Evolutionary conservation across 2,329 filamentous ascomycete species (phyloP).

Genomic region (Cytospora mali): DNA sequence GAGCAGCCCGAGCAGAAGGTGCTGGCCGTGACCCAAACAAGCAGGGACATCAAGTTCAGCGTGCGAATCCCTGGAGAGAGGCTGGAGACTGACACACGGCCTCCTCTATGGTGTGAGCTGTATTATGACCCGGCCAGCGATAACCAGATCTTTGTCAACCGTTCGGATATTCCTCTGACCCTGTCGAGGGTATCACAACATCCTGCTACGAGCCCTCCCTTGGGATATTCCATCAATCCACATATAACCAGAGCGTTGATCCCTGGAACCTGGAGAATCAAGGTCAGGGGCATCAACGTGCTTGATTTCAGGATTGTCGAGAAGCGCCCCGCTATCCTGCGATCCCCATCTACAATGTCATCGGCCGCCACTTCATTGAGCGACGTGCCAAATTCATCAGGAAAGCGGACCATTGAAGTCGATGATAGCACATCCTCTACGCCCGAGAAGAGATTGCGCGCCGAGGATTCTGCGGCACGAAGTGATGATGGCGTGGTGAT

Average conservation of each 20-base stretch:
- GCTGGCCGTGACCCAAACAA: slow-evolving; percentile 62
- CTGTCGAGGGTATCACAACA: slow-evolving; percentile 50
- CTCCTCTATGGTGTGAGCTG: slow-evolving; percentile 60
- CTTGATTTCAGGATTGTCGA: slow-evolving; percentile 62
- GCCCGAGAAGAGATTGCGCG: slow-evolving; percentile 48
- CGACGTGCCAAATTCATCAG: slow-evolving; percentile 47
- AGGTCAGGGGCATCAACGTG: slow-evolving; percentile 50
- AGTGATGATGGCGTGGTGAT: slow-evolving; percentile 58
- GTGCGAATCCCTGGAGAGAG: slow-evolving; percentile 56
- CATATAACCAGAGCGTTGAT: slow-evolving; percentile 49
- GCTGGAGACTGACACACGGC: slow-evolving; percentile 45
- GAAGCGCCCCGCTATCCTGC: slow-evolving; percentile 49
- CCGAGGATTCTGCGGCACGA: slow-evolving; percentile 31
- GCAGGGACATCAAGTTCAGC: slow-evolving; percentile 62
- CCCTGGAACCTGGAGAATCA: slow-evolving; percentile 61
- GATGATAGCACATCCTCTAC: slow-evolving; percentile 41
- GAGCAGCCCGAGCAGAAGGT: slow-evolving; percentile 58
- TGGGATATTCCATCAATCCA: slow-evolving; percentile 43
- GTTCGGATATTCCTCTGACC: slow-evolving; percentile 56
- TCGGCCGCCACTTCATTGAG: slow-evolving; percentile 30
- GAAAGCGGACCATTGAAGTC: slow-evolving; percentile 53
- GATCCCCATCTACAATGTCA: slow-evolving; percentile 36
- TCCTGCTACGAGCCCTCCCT: slow-evolving; percentile 39
- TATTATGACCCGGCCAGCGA: slow-evolving; percentile 64
- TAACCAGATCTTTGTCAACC: slow-evolving; percentile 59